Evolutionary conservation across 495 filamentous ascomycete genomes (phyloP).

Genomic region (Talaromyces thailandensis): DNA sequence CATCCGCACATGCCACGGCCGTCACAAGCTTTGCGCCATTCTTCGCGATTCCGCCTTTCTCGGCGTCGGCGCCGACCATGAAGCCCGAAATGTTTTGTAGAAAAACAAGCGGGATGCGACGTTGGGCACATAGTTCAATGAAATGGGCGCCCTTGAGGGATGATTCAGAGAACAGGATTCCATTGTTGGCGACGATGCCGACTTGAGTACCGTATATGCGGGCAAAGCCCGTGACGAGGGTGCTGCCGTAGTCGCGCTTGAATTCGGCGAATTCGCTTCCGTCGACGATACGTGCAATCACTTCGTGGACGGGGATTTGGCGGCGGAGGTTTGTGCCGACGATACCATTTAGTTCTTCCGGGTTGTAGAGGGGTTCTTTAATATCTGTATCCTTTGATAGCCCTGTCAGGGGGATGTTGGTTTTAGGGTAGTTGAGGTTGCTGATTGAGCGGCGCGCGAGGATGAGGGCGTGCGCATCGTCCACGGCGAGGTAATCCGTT

Average conservation of each 20-base stretch:
- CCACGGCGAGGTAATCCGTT: conserved; percentile 89
- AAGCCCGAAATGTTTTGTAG: conserved; percentile 96
- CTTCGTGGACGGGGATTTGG: conserved; percentile 75
- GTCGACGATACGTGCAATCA: conserved; percentile 92
- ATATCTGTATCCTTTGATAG: conserved; percentile 19
- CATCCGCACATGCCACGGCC: conserved; percentile 87
- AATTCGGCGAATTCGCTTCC: conserved; percentile 87
- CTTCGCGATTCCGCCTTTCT: conserved; percentile 93
- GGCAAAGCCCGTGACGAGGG: conserved; percentile 89
- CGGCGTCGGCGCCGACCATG: conserved; percentile 93
- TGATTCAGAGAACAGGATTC: conserved; percentile 89
- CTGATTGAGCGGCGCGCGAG: conserved; percentile 74
- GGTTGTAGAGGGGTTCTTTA: conserved; percentile 73
- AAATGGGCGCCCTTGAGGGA: conserved; percentile 95
- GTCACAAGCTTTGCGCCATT: conserved; percentile 97
- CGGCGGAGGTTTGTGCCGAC: conserved; percentile 80
- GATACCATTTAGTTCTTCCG: conserved; percentile 76
- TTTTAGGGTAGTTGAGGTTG: conserved; percentile 77
- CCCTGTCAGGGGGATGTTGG: conserved; percentile 16
- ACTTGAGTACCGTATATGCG: conserved; percentile 84
- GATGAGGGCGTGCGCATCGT: conserved; percentile 88
- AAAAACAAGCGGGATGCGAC: conserved; percentile 83
- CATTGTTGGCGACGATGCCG: conserved; percentile 94
- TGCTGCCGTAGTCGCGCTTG: conserved; percentile 85
- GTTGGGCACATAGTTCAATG: conserved; percentile 92